Conservation (phyloP, 768 basidiomycete species). For the Leccinum imitatum region DNA sequence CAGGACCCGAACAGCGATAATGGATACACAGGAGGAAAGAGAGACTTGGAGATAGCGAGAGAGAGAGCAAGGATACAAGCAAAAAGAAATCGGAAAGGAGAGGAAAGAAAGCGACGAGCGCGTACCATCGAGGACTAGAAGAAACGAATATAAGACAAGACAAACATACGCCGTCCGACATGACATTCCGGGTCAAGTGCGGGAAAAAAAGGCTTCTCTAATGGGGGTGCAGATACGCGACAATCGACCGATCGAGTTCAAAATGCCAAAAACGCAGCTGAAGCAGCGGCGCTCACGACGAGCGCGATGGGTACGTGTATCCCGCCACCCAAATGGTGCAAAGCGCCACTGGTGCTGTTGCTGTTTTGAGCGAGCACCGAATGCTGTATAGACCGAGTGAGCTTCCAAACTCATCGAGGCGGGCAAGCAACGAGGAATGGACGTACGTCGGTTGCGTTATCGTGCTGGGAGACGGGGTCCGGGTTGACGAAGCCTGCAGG, state of each 20-base stretch:
- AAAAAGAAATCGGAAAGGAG: background rate
- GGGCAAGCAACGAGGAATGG: background rate
- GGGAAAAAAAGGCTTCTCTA: background rate
- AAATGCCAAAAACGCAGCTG: background rate
- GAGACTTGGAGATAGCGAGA: background rate
- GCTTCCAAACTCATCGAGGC: background rate
- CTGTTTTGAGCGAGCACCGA: constrained; percentile 1
- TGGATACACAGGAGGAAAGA: too few relatives aligned
- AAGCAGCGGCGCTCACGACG: constrained; percentile 4
- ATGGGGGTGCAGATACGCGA: background rate
- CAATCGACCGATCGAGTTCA: background rate
- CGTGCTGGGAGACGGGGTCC: background rate
- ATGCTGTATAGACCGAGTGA: background rate
- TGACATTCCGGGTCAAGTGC: background rate
- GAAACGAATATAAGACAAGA: background rate
- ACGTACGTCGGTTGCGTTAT: background rate
- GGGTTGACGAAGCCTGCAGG: background rate
- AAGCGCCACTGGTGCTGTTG: constrained; percentile 14
- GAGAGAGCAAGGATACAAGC: background rate
- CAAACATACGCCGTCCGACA: too few relatives aligned
- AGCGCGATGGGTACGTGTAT: constrained; percentile 4
- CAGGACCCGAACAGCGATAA: too few relatives aligned
- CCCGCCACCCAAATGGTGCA: constrained; percentile 7
- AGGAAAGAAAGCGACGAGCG: background rate
- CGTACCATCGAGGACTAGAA: background rate